phyloP scores from a whole-genome alignment of 1,284 basidiomycete species.

The Meira miltonrushii region DNA sequence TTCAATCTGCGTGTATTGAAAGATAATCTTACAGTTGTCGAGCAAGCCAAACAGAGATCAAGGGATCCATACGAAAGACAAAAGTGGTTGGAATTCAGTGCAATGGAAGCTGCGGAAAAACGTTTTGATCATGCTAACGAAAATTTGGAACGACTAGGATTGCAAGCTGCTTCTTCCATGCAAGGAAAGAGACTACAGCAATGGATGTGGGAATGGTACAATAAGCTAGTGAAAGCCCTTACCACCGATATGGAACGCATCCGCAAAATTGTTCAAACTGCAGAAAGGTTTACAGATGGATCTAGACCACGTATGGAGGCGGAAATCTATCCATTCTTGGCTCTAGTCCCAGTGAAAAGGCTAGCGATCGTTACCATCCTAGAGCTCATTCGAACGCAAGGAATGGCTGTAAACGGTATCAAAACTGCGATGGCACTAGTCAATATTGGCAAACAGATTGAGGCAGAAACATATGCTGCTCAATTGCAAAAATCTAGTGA shows the following conservation, averaged over 20 bases:
- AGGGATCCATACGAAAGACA: slow-evolving; percentile 45
- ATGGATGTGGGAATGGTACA: slow-evolving; percentile 52
- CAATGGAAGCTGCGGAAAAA: slow-evolving; percentile 44
- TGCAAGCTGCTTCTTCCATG: slow-evolving; percentile 30
- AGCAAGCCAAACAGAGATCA: slow-evolving; percentile 30
- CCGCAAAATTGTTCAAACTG: not conserved
- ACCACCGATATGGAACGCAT: slow-evolving; percentile 29
- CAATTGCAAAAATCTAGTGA: slow-evolving; percentile 31
- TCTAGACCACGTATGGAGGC: slow-evolving; percentile 6
- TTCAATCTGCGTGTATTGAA: slow-evolving; percentile 42
- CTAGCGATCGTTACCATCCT: slow-evolving; percentile 84
- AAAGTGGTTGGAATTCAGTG: slow-evolving; percentile 48
- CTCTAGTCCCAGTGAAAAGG: slow-evolving; percentile 69
- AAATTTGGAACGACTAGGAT: slow-evolving; percentile 38
- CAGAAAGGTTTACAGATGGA: not conserved
- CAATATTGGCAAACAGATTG: slow-evolving; percentile 76
- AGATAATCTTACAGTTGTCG: slow-evolving; percentile 42
- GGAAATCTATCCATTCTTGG: slow-evolving; percentile 62
- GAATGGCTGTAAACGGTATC: slow-evolving; percentile 75
- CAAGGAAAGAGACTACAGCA: slow-evolving; percentile 39
- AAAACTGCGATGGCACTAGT: slow-evolving; percentile 81
- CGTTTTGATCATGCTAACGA: slow-evolving; percentile 37
- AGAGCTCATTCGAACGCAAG: slow-evolving; percentile 79
- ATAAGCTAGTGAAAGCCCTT: slow-evolving; percentile 31
- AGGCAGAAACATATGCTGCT: slow-evolving; percentile 60